phyloP scores from a whole-genome alignment of 2,329 filamentous ascomycete species.

The Sporothrix protearum region DNA sequence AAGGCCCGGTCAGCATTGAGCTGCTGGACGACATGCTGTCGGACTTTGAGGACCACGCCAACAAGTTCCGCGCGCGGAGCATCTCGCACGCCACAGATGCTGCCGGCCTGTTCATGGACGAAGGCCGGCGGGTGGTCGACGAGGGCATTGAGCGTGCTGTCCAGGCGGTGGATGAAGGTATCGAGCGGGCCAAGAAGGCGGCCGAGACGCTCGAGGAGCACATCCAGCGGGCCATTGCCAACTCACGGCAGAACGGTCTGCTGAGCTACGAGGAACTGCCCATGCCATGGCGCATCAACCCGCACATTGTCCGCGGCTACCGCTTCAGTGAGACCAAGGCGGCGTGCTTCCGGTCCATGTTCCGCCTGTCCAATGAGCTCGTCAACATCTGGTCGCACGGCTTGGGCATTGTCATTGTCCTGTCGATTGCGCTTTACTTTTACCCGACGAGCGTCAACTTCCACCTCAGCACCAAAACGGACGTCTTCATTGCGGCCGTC shows the following conservation, averaged over 20 bases:
- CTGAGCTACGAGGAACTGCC: slow-evolving; percentile 89
- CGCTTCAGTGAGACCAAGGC: slow-evolving; percentile 90
- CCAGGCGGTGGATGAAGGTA: slow-evolving; percentile 73
- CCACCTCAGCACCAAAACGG: slow-evolving; percentile 76
- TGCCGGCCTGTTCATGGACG: slow-evolving; percentile 69
- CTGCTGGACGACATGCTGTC: slow-evolving; percentile 80
- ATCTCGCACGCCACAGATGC: slow-evolving; percentile 64
- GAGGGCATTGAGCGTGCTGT: slow-evolving; percentile 70
- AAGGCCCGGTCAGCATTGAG: slow-evolving; percentile 86
- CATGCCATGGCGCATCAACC: slow-evolving; percentile 89
- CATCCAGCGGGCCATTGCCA: slow-evolving; percentile 71
- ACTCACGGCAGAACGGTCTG: slow-evolving; percentile 74
- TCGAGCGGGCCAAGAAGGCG: slow-evolving; percentile 78
- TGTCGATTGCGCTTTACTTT: slow-evolving; percentile 90
- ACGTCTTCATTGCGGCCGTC: slow-evolving; percentile 84
- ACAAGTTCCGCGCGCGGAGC: slow-evolving; percentile 74
- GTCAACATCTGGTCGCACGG: slow-evolving; percentile 98
- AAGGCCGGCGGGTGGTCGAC: slow-evolving; percentile 76
- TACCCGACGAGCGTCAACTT: slow-evolving; percentile 89
- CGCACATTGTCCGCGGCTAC: slow-evolving; percentile 86
- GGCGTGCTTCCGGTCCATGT: slow-evolving; percentile 80
- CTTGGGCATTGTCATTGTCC: slow-evolving; percentile 80
- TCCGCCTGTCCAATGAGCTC: slow-evolving; percentile 83
- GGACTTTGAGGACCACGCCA: slow-evolving; percentile 78
- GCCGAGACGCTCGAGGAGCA: slow-evolving; percentile 79